Evolutionary conservation across 1,139 yeast species (phyloP).

Genomic region (Taphrina wiesneri): DNA sequence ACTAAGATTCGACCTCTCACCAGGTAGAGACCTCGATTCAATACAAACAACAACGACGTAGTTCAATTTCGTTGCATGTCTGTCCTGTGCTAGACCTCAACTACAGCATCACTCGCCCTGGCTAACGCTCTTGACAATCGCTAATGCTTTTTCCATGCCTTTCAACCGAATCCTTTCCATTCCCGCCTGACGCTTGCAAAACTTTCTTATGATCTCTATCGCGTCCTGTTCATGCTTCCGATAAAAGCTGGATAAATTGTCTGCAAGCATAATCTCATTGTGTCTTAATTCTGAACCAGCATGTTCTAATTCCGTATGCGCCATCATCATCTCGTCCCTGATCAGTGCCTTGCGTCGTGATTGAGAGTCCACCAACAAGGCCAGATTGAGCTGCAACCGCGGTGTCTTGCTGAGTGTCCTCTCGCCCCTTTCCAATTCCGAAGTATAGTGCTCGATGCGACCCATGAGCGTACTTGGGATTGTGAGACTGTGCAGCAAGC

Average conservation of each 20-base stretch:
- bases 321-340: slow-evolving; percentile 5
- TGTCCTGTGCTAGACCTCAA: no score
- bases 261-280: slow-evolving; percentile 19
- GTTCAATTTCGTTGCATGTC: no score
- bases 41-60: no score
- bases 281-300: slow-evolving; percentile 25
- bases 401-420: slow-evolving; percentile 5
- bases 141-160: slow-evolving; percentile 21
- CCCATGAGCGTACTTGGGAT: slow-evolving; percentile 7
- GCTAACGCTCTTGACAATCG: slow-evolving; percentile 11
- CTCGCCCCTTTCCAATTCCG: slow-evolving; percentile 14
- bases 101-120: slow-evolving; percentile 9
- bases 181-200: slow-evolving; percentile 18
- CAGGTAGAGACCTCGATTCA: no score
- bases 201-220: neutral
- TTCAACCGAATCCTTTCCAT: slow-evolving; percentile 10
- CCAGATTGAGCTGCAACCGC: neutral
- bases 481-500: slow-evolving; percentile 17
- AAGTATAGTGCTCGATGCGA: slow-evolving; percentile 8
- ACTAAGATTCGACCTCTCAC: no score
- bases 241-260: slow-evolving; percentile 20
- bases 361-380: slow-evolving; percentile 19
- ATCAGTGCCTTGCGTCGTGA: slow-evolving; percentile 19
- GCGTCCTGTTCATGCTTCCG: slow-evolving; percentile 12
- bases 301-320: slow-evolving; percentile 23